Evolutionary conservation across 1,139 yeast genomes (phyloP), one percentile per base, ranked within the genome.

Genomic region (Blastobotrys elegans): DNA sequence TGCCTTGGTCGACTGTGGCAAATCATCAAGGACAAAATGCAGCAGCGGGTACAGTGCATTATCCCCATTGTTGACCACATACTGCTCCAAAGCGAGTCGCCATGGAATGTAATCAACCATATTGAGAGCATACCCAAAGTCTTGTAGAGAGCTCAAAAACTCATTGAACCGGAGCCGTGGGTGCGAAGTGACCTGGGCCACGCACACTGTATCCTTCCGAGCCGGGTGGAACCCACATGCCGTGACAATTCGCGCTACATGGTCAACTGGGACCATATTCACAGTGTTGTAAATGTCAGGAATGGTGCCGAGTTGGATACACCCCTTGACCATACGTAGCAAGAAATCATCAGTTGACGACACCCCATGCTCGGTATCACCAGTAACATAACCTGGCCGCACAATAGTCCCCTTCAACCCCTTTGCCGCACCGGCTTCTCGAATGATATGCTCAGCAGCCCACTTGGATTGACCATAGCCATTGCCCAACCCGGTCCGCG

Each of bases 381-480:
- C 98, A 53, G 95, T 84, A 42, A 92, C 92, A 62, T 92, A 92
- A 39, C 99, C 98, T 1, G 99, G 97, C 66, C 99, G 80, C 32
- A 92, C 80, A 56, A 92, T 84, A 51, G 92, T 79, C 30, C 98
- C 98, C 54, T 81, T 74, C 55, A 94, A 76, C 4, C 98, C 98
- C 51, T 82, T 73, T 6, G 8, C 14, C 11, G 62, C 51, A 46
- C 97, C 97, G 6, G 98, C 98, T 51, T 75, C 76, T 64, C 97
- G 80, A 52, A 88, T 81, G 43, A 94, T 74, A 60, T 84, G 80
- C 69, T 92, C 99, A 17, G 96, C 95, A 35, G 90, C 89, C 99
- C 99, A 92, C 67, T 92, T 92, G 56, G 95, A 80, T 70, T 92
- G 98, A 37, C 98, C 99, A 61, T 92, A 92, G 14, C 98, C 99